Base-by-base conservation (phyloP, 192 early-diverging fungal species). In the Rhizoclosmatium sp. region DNA sequence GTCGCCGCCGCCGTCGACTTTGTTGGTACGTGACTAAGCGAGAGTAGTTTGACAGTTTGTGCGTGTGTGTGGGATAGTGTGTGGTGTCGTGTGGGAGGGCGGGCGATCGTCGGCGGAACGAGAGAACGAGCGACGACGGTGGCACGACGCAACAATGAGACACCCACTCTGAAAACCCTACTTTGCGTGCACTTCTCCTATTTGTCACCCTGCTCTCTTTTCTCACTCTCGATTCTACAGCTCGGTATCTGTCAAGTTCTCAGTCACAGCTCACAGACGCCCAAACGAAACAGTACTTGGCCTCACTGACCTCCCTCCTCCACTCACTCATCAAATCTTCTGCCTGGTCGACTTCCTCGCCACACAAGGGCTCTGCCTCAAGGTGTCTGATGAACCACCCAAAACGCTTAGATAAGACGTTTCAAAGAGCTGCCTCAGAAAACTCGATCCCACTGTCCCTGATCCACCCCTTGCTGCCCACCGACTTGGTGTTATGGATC, bases 401-500 rank as follows among this genome's bases (percentile, higher is more conserved):
- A 31, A 65, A 66, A 21, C 41, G 47, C 4, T 14, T 76, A 21
- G 75, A 76, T 48, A 76, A 76, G 65, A 76, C 75, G 19, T 47
- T 76, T 4, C n/a, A 7, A 10, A 19, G 39, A n/a, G 75, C 75
- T 7, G 61, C 64, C 9, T 45, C 16, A 14, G 31, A 41, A 5
- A 39, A 21, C 64, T 76, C 75, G 31, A 66, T 76, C 61, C 65
- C 75, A 19, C 21, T 64, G 5, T 7, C 39, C 47, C 60, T 76
- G 54, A 54, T 76, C 4, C 23, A n/a, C 1, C 16, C 42, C 19
- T 14, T 62, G 7, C 49, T 76, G 47, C 75, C 75, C 44, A 39
- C 31, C 1, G 75, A 76, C 2, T 42, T 76, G 16, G 75, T 56
- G 19, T 47, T 76, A 7, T 76, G 75, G 75, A 56, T 76, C 40